Base-by-base conservation (phyloP, 2,329 filamentous ascomycete genomes). In the Xylaria sp. region DNA sequence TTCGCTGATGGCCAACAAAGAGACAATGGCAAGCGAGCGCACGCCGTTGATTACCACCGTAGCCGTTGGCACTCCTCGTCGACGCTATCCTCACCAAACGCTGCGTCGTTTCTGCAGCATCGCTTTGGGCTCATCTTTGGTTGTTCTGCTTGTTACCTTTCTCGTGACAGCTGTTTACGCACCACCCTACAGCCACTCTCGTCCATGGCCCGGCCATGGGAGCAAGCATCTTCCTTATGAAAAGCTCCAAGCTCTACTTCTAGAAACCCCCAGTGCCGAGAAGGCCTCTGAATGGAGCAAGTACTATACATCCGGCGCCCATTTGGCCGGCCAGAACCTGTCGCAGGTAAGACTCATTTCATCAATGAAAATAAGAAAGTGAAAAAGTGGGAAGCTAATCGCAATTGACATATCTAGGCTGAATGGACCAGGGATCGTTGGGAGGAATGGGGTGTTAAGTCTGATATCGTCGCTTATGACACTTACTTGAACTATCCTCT, bases 401-500 rank as follows among this genome's bases (percentile, higher is more conserved):
- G 41, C 9, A 8, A 50, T 20, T 62, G 25, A 66, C 39, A 25
- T 28, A 20, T 28, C 23, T 73, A 87, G 86, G 91, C 90, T 3
- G 79, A 89, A 52, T 95, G 92, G 92, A 96, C 93, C 0, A 85
- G 87, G 72, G 86, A 93, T 66, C 88, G 85, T 72, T 93, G 93
- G 91, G 83, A 89, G 72, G 86, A 90, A 74, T 92, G 91, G 82
- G 91, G 92, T 9, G 81, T 94, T 66, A 75, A 88, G 66, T 84
- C 88, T 1, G 80, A 83, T 15, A 89, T 95, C 64, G 86, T 88
- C 5, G 81, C 90, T 2, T 96, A 95, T 76, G 91, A 94, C 67
- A 86, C 90, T 41, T 94, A 93, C 72, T 83, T 94, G 75, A 95
- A 94, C 78, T 93, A 93, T 72, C 93, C 92, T 4, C 80, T 89